These are phyloP conservation scores for Boletus reticulatus DNA, from an alignment of 768 basidiomycete species.

Conservation along the genomic window DNA sequence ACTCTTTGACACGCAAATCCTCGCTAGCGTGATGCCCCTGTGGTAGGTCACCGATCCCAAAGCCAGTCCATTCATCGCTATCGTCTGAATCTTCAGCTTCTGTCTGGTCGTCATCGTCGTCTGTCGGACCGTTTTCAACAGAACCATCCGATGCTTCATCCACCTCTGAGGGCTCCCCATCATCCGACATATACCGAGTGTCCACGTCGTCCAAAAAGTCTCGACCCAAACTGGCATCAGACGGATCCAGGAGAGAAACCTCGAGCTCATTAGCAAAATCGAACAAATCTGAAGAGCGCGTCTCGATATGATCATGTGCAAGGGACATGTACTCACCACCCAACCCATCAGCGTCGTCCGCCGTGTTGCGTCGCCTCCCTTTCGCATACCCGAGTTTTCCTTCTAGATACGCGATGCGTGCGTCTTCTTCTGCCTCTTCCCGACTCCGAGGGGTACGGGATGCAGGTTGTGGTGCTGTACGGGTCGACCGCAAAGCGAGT, in stretches of 20 bases:
- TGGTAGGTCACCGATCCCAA: constrained; percentile 17
- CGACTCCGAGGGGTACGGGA: constrained; percentile 28
- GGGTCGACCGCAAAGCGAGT: constrained; percentile 22
- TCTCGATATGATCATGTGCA: background rate
- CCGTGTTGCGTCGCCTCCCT: constrained; percentile 43
- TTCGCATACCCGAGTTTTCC: constrained; percentile 59
- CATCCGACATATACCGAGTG: background rate
- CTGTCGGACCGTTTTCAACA: background rate
- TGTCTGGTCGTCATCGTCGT: background rate
- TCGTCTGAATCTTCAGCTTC: constrained; percentile 26
- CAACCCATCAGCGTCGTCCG: constrained; percentile 72
- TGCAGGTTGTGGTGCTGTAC: background rate
- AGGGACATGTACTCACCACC: constrained; percentile 54
- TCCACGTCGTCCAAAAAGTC: background rate
- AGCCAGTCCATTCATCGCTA: constrained; percentile 39
- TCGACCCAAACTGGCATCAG: background rate
- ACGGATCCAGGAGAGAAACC: background rate
- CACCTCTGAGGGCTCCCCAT: background rate
- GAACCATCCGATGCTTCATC: constrained; percentile 1
- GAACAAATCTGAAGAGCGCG: constrained; percentile 45
- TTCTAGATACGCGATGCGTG: constrained; percentile 84
- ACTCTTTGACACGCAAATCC: background rate
- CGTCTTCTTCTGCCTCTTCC: constrained; percentile 70
- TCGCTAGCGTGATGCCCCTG: background rate
- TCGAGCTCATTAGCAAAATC: constrained; percentile 42